Evolutionary conservation across 768 basidiomycete species (phyloP).

Genomic region (Coprinopsis strossmayeri): DNA sequence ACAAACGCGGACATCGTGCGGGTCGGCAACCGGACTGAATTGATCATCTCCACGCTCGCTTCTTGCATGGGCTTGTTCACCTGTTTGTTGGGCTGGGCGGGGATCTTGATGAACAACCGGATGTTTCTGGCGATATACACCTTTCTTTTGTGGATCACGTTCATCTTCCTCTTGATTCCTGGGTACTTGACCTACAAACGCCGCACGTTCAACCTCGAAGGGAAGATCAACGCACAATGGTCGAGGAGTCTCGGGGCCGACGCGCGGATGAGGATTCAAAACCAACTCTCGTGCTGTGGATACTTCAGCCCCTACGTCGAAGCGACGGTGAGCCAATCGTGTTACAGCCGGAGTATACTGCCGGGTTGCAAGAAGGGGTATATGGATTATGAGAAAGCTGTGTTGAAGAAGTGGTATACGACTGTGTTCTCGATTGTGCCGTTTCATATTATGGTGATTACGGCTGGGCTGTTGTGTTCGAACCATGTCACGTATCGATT

Average conservation of each 20-base stretch:
- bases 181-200: constrained; percentile 78
- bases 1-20: constrained; percentile 63
- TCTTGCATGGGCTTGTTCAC: constrained; percentile 55
- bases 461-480: constrained; percentile 61
- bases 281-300: constrained; percentile 72
- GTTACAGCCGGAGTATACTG: constrained; percentile 64
- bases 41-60: constrained; percentile 66
- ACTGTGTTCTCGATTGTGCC: constrained; percentile 62
- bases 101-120: constrained; percentile 79
- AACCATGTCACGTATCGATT: constrained; percentile 86
- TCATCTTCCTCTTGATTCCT: constrained; percentile 63
- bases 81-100: constrained; percentile 69
- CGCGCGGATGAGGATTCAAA: constrained; percentile 65
- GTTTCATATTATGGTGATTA: constrained; percentile 56
- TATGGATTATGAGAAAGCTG: constrained; percentile 46
- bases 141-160: constrained; percentile 70
- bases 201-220: constrained; percentile 72
- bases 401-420: constrained; percentile 61
- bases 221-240: constrained; percentile 77
- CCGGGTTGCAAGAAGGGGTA: constrained; percentile 71
- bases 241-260: constrained; percentile 49
- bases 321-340: constrained; percentile 67
- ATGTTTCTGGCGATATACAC: constrained; percentile 74
- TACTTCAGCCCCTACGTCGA: constrained; percentile 78
- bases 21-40: constrained; percentile 60